Evolutionary conservation across 2,329 filamentous ascomycete species (phyloP).

Genomic region (Phialophora chinensis): DNA sequence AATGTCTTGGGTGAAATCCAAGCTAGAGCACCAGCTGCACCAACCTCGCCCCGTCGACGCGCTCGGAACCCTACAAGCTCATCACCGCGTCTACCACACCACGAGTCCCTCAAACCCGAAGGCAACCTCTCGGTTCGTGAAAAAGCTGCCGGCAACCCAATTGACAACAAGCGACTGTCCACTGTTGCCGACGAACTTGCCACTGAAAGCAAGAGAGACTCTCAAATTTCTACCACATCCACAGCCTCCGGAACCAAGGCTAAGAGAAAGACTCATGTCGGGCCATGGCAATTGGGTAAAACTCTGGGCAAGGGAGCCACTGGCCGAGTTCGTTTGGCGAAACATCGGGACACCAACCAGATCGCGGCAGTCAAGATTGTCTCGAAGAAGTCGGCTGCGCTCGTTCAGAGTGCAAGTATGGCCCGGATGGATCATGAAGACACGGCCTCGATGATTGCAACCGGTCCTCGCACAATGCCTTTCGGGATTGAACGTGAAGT

Average conservation of each 20-base stretch:
- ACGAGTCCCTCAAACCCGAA: slow-evolving; percentile 42
- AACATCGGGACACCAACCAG: slow-evolving; percentile 78
- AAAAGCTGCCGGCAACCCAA: slow-evolving; percentile 20
- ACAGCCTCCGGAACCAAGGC: slow-evolving; percentile 50
- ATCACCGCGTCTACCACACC: slow-evolving; percentile 36
- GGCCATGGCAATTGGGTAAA: slow-evolving; percentile 90
- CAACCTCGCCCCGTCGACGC: slow-evolving; percentile 17
- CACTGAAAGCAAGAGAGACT: slow-evolving; percentile 57
- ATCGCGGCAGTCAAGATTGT: slow-evolving; percentile 95
- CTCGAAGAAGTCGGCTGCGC: slow-evolving; percentile 77
- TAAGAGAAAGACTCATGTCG: slow-evolving; percentile 75
- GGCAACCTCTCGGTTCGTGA: slow-evolving; percentile 36
- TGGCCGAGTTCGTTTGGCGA: slow-evolving; percentile 82
- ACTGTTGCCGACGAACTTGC: slow-evolving; percentile 56
- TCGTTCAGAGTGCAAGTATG: slow-evolving; percentile 84
- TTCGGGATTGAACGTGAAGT: slow-evolving; percentile 93
- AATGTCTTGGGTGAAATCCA: slow-evolving; percentile 36
- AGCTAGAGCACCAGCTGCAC: slow-evolving; percentile 27
- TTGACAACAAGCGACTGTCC: slow-evolving; percentile 60
- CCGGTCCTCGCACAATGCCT: slow-evolving; percentile 74
- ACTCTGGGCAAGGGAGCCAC: slow-evolving; percentile 90
- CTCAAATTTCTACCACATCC: slow-evolving; percentile 31
- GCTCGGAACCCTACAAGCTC: slow-evolving; percentile 17
- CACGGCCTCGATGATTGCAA: slow-evolving; percentile 60
- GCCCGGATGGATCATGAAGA: slow-evolving; percentile 78